Evolutionary conservation across 1,139 yeast species (phyloP).

Genomic region (Pichia inconspicua): DNA sequence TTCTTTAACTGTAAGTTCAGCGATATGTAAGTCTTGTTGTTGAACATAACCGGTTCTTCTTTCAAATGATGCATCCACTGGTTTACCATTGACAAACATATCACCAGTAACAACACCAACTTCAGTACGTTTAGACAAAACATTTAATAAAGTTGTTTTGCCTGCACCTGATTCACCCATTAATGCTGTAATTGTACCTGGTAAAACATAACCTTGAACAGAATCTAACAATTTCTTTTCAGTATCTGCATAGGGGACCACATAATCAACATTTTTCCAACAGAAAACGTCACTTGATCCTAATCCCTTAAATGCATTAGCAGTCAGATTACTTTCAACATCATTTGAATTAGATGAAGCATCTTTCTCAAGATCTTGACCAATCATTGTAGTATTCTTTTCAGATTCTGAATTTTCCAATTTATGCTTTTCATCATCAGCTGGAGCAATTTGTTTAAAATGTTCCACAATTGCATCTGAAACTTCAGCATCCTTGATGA

Average conservation of each 20-base stretch:
- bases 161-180: slow-evolving; percentile 73
- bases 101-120: slow-evolving; percentile 45
- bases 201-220: slow-evolving; percentile 47
- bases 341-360: neutral
- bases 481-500: slow-evolving; percentile 17
- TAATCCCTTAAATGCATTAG: slow-evolving; percentile 14
- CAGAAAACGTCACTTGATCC: slow-evolving; percentile 32
- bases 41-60: slow-evolving; percentile 50
- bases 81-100: slow-evolving; percentile 42
- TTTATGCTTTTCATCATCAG: neutral
- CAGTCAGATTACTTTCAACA: neutral
- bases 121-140: slow-evolving; percentile 44
- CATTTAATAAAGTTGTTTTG: slow-evolving; percentile 53
- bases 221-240: slow-evolving; percentile 34
- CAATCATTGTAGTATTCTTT: neutral
- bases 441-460: slow-evolving; percentile 3
- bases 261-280: slow-evolving; percentile 35
- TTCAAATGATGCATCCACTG: slow-evolving; percentile 35
- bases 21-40: slow-evolving; percentile 47
- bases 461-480: slow-evolving; percentile 3
- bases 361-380: neutral
- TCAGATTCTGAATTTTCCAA: neutral
- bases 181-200: slow-evolving; percentile 49
- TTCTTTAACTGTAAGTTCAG: slow-evolving; percentile 44
- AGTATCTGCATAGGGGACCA: slow-evolving; percentile 35